Conservation (phyloP, 768 basidiomycete species). For the Phanerochaete carnosa region DNA sequence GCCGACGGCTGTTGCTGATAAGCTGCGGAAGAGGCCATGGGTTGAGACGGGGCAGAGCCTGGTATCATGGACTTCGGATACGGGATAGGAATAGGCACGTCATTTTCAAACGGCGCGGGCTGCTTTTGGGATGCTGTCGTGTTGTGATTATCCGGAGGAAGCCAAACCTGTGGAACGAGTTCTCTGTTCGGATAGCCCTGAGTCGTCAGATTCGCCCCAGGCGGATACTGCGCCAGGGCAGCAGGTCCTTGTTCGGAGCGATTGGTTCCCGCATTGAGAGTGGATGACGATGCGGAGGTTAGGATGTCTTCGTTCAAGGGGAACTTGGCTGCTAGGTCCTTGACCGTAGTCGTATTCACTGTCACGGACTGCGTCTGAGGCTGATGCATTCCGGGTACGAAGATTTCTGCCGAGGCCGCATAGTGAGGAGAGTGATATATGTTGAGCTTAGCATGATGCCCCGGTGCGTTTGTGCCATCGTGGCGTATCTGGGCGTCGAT, state of each 20-base stretch:
- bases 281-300: slow-evolving; percentile 11
- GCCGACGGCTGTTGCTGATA: background rate
- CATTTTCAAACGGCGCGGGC: background rate
- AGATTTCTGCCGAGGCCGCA: slow-evolving; percentile 9
- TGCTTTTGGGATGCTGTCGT: background rate
- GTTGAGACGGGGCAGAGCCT: background rate
- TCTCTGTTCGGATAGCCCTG: background rate
- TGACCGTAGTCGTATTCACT: background rate
- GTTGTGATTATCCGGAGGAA: background rate
- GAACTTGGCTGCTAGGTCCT: slow-evolving; percentile 9
- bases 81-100: background rate
- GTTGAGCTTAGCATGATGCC: slow-evolving; percentile 9
- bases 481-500: background rate
- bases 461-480: background rate
- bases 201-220: background rate
- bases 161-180: background rate
- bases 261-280: slow-evolving; percentile 1
- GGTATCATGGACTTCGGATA: background rate
- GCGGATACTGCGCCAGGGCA: background rate
- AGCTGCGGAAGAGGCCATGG: background rate
- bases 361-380: background rate
- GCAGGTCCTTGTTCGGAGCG: background rate
- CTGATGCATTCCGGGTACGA: slow-evolving; percentile 1
- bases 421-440: slow-evolving; percentile 9
- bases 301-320: slow-evolving; percentile 15